Evolutionary conservation across 495 filamentous ascomycete genomes (phyloP), one percentile per base, ranked within the genome.

Genomic region (Arthonia radiata): DNA sequence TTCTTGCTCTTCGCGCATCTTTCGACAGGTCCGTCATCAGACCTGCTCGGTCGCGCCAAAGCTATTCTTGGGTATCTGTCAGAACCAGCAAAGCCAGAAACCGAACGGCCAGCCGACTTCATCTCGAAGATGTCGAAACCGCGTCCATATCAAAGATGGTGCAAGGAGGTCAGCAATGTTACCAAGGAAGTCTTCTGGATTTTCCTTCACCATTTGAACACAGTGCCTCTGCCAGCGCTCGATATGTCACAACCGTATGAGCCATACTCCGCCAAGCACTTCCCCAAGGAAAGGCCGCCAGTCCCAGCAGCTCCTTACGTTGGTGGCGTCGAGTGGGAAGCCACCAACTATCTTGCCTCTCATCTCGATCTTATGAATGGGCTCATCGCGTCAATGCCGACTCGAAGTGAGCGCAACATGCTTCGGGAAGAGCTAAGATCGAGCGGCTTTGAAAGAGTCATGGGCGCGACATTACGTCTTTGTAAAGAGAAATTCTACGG

Each of bases 141-240:
- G 16, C 64, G 86, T 0, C 86, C 86, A 0, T 97, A 92, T 41
- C 70, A 73, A 7, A 66, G 89, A 8, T 97, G 86, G 86, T 75
- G 69, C 52, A 83, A 79, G 46, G 86, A 97, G 44, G 67, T 83
- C 11, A 67, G 65, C 27, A 78, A 72, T 36, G 81, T 94, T 24
- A 91, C 79, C 18, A 94, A 94, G 47, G 86, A 97, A 45, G 86
- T 94, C 15, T 97, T 97, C 46, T 97, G 86, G 86, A 97, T 97
- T 41, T 97, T 94, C 51, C 57, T 93, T 29, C 86, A 97, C 43
- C 70, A 82, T 31, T 52, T 83, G 26, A 94, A 94, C 37, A 69
- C 93, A 32, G 63, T 97, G 27, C 64, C 77, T 23, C 39, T 71
- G 15, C 59, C 57, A 17, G 37, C 24, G 15, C 47, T 31, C 43